Evolutionary conservation across 805 yeast genomes (phyloP).

Genomic region (Starmerella lactis-condensi): DNA sequence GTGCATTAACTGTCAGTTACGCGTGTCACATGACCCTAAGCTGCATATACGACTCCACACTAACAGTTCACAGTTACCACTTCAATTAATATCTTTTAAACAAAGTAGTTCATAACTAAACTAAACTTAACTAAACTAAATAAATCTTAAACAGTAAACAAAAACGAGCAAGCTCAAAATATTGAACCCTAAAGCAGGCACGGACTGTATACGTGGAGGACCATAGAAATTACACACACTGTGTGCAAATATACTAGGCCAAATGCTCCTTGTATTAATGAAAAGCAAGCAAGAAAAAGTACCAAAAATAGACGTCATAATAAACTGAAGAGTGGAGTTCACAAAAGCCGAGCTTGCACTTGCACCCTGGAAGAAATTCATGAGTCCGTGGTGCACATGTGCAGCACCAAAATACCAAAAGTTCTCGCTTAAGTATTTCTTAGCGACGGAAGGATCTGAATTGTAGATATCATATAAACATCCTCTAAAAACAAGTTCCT

Average conservation of each 20-base stretch:
- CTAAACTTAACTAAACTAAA: too few species aligned
- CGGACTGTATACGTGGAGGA: constrained; percentile 39
- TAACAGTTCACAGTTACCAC: too few species aligned
- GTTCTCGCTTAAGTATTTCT: constrained; percentile 25
- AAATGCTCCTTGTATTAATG: constrained; percentile 34
- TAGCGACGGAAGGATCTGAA: constrained; percentile 14
- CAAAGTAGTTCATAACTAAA: too few species aligned
- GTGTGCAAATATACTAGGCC: constrained; percentile 44
- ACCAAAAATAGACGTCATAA: constrained; percentile 57
- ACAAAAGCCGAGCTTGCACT: constrained; percentile 13
- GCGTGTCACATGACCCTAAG: too few species aligned
- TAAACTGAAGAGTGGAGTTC: constrained; percentile 32
- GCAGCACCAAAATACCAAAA: constrained; percentile 62
- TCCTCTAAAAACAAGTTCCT: constrained; percentile 53
- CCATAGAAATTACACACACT: constrained; percentile 53
- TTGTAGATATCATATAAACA: constrained; percentile 21
- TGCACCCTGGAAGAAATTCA: constrained; percentile 22
- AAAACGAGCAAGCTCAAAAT: too few species aligned
- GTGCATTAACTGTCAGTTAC: too few species aligned
- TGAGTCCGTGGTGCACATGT: constrained; percentile 57
- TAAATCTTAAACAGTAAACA: too few species aligned
- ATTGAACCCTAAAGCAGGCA: too few species aligned
- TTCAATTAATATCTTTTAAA: too few species aligned
- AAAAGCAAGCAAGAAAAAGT: constrained; percentile 40
- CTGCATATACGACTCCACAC: too few species aligned